A percentile compares a stretch with the other conserved stretches of the same genome.
These are phyloP conservation scores for Pelargonium fulgidum DNA, from an alignment of 441 rosid species.

Conservation along the genomic window DNA sequence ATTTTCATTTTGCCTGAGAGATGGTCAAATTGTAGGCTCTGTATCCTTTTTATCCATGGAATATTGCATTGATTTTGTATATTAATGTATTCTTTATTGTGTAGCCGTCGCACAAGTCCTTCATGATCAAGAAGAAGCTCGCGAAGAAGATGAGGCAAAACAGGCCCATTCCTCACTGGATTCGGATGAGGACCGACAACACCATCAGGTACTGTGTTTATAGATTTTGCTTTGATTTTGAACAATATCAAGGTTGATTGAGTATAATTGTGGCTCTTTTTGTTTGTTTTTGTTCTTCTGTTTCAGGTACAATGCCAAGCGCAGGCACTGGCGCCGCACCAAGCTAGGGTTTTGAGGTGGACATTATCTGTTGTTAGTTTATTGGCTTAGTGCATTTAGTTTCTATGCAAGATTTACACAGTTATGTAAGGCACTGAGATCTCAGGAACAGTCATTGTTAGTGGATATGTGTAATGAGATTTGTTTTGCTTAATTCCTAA, in stretches of 20 bases:
- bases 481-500: not conserved
- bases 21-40: not conserved
- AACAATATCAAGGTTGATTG: not conserved
- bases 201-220: slow-evolving; percentile 5
- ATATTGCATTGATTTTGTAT: not conserved
- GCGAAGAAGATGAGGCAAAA: slow-evolving; percentile 12
- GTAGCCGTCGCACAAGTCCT: slow-evolving; percentile 9
- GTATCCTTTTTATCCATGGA: not conserved
- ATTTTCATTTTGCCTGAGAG: not conserved
- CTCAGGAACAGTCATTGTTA: not conserved
- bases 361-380: not conserved
- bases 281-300: not conserved
- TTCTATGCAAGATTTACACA: slow-evolving; percentile 14
- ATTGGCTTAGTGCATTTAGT: slow-evolving; percentile 1
- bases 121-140: slow-evolving; percentile 15
- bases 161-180: slow-evolving; percentile 15
- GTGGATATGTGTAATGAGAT: slow-evolving; percentile 1
- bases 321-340: slow-evolving; percentile 15
- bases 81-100: not conserved
- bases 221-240: not conserved
- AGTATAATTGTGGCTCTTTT: not conserved
- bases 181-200: slow-evolving; percentile 11
- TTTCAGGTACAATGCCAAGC: slow-evolving; percentile 11
- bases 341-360: slow-evolving; percentile 7
- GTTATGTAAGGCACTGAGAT: slow-evolving; percentile 10